phyloP scores from a whole-genome alignment of 768 basidiomycete genomes.

The Tricholoma sp. region DNA sequence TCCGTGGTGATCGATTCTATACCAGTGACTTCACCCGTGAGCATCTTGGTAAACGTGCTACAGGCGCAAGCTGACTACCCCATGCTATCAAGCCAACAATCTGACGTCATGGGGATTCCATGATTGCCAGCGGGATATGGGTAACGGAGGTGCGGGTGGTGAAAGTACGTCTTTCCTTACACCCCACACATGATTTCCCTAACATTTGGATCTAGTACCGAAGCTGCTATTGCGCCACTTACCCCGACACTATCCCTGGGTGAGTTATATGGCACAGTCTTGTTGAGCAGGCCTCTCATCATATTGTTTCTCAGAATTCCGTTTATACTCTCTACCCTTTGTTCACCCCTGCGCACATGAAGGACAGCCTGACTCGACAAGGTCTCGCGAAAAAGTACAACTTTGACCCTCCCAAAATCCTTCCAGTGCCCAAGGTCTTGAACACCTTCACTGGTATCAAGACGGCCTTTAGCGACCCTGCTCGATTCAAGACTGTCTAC shows the following conservation, averaged over 20 bases:
- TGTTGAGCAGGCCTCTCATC: background rate
- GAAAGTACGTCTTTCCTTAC: conserved; percentile 4
- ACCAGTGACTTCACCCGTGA: conserved; percentile 47
- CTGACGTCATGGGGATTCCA: conserved; percentile 50
- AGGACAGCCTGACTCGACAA: conserved; percentile 32
- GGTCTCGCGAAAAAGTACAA: conserved; percentile 34
- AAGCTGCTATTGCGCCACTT: conserved; percentile 17
- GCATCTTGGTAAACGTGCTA: conserved; percentile 2
- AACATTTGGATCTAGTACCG: conserved; percentile 6
- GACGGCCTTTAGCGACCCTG: conserved; percentile 28
- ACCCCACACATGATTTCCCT: background rate
- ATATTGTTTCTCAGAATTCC: conserved; percentile 5
- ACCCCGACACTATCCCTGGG: conserved; percentile 15
- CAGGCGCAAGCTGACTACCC: background rate
- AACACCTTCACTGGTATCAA: conserved; percentile 30
- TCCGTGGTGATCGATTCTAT: conserved; percentile 48
- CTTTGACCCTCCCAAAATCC: conserved; percentile 31
- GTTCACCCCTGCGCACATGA: conserved; percentile 40
- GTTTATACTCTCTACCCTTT: conserved; percentile 23
- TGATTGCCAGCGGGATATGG: conserved; percentile 38
- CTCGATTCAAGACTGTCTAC: conserved; percentile 32
- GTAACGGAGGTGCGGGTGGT: conserved; percentile 22
- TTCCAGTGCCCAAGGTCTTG: conserved; percentile 24
- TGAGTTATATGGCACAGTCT: background rate
- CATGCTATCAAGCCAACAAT: conserved; percentile 28